These are phyloP conservation scores for Yamadazyma taylorii DNA, from an alignment of 1,139 yeast genomes.

Conservation along the genomic window DNA sequence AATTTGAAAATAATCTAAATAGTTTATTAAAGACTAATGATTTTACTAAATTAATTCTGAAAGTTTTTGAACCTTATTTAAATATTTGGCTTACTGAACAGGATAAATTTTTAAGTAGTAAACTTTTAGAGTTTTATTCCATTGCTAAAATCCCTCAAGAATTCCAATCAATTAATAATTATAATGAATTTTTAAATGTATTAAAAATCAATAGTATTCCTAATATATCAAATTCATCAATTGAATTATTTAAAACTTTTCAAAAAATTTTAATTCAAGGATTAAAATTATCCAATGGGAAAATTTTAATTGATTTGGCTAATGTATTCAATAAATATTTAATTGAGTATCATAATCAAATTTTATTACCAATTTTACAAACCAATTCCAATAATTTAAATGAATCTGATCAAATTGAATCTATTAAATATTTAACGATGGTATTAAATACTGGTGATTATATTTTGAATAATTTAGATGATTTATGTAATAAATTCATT, in stretches of 20 bases:
- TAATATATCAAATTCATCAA: constrained; percentile 75
- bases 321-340: constrained; percentile 68
- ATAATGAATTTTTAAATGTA: constrained; percentile 31
- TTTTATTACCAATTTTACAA: constrained; percentile 63
- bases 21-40: constrained; percentile 48
- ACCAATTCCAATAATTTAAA: constrained; percentile 21
- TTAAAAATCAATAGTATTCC: constrained; percentile 47
- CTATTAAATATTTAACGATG: constrained; percentile 66
- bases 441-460: constrained; percentile 89
- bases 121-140: constrained; percentile 60
- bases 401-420: constrained; percentile 42
- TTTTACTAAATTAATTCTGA: constrained; percentile 58
- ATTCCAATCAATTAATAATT: constrained; percentile 23
- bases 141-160: constrained; percentile 45
- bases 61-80: constrained; percentile 82
- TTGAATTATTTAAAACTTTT: constrained; percentile 79
- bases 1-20: constrained; percentile 75
- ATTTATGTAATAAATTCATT: constrained; percentile 65
- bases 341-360: constrained; percentile 58
- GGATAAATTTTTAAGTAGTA: constrained; percentile 59
- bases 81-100: constrained; percentile 88
- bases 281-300: constrained; percentile 69
- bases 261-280: constrained; percentile 73
- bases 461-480: constrained; percentile 74
- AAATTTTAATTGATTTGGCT: constrained; percentile 61